Evolutionary conservation across 1,284 basidiomycete species (phyloP).

Genomic region (Chiua sp.): DNA sequence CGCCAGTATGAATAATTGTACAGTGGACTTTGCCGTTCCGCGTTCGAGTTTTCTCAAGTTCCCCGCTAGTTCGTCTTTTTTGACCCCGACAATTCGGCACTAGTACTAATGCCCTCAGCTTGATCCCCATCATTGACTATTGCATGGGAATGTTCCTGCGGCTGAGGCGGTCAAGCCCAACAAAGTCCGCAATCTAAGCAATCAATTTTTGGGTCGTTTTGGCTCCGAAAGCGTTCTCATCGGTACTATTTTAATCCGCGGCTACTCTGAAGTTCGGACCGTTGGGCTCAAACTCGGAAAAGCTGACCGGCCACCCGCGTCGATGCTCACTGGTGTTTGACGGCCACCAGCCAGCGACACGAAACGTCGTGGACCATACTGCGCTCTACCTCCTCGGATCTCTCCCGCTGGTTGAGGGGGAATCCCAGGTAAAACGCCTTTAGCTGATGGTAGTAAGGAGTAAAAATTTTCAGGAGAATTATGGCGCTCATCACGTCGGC

Average conservation of each 20-base stretch:
- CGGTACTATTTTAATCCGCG: conserved; percentile 26
- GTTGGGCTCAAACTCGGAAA: conserved; percentile 16
- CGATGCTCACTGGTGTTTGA: conserved; percentile 2
- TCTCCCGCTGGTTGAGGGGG: conserved; percentile 1
- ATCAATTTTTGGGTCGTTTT: conserved; percentile 11
- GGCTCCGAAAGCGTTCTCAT: conserved; percentile 30
- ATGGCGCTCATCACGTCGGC: conserved; percentile 27
- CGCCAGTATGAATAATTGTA: conserved; percentile 17
- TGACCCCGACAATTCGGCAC: conserved; percentile 6
- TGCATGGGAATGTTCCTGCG: conserved; percentile 26
- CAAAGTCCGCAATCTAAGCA: conserved; percentile 26
- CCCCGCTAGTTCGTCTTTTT: conserved; percentile 13
- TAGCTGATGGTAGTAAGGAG: conserved; percentile 6
- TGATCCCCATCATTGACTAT: conserved; percentile 24
- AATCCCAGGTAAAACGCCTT: conserved; percentile 17
- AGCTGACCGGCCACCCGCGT: conserved; percentile 17
- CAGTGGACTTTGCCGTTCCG: conserved; percentile 11
- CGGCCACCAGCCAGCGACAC: conserved; percentile 15
- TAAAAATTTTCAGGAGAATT: conserved; percentile 11
- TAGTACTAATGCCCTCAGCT: conserved; percentile 1
- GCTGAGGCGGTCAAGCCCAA: conserved; percentile 23
- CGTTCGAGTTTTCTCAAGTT: conserved; percentile 20
- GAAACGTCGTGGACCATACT: conserved; percentile 1
- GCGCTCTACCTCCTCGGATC: conserved; percentile 28
- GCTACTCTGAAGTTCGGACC: conserved; percentile 1